Evolutionary conservation across 1,284 basidiomycete species (phyloP).

Genomic region (Entoloma clypeatum): DNA sequence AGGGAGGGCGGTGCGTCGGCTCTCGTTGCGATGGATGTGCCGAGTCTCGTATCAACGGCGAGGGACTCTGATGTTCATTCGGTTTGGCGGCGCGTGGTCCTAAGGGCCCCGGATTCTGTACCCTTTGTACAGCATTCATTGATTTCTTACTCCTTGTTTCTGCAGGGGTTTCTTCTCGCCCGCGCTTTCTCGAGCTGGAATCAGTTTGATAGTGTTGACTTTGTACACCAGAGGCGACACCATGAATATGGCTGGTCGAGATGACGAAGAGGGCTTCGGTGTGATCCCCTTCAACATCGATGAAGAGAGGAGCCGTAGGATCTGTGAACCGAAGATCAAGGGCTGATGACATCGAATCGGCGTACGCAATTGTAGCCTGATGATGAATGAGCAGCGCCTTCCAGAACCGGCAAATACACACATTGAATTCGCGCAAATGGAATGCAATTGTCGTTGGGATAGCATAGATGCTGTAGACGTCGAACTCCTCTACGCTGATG

Average conservation of each 20-base stretch:
- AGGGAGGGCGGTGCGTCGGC: slow-evolving; percentile 7
- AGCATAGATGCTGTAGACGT: slow-evolving; percentile 60
- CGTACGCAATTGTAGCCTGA: slow-evolving; percentile 73
- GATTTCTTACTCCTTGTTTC: slow-evolving; percentile 44
- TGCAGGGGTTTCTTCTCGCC: slow-evolving; percentile 37
- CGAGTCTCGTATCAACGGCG: slow-evolving; percentile 13
- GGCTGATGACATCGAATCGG: slow-evolving; percentile 60
- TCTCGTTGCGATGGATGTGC: not conserved
- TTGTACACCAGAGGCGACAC: slow-evolving; percentile 26
- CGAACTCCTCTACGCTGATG: slow-evolving; percentile 73
- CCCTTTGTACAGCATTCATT: slow-evolving; percentile 55
- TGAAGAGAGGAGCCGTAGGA: slow-evolving; percentile 65
- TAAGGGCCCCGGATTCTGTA: slow-evolving; percentile 29
- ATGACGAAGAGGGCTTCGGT: slow-evolving; percentile 67
- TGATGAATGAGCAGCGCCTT: slow-evolving; percentile 9
- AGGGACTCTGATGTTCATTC: slow-evolving; percentile 27
- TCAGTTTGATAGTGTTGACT: slow-evolving; percentile 23
- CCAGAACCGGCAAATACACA: slow-evolving; percentile 29
- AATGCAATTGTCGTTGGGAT: slow-evolving; percentile 67
- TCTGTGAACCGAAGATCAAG: slow-evolving; percentile 74
- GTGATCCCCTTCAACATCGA: slow-evolving; percentile 64
- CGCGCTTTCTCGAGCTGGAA: slow-evolving; percentile 38
- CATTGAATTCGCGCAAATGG: slow-evolving; percentile 79
- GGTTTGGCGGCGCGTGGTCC: slow-evolving; percentile 23
- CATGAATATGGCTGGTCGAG: slow-evolving; percentile 62